Conservation (phyloP, 306 rosid species). For the Quercus berberidifolia region DNA sequence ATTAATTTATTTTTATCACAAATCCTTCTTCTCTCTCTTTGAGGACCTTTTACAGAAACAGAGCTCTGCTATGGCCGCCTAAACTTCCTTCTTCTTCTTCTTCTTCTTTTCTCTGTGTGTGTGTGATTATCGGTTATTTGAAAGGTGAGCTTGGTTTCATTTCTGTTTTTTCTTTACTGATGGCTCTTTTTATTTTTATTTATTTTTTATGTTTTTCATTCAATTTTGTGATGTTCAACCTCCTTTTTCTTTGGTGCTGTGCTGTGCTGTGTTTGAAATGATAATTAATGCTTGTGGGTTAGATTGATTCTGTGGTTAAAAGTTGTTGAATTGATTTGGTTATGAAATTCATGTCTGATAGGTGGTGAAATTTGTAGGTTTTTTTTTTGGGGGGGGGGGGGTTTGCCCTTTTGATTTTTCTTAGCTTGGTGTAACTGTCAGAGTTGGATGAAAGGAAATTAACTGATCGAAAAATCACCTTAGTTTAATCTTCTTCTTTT, state of each 20-base stretch:
- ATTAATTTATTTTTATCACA: not conserved
- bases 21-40: conserved; percentile 6
- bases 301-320: not conserved
- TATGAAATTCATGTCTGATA: not conserved
- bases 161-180: not conserved
- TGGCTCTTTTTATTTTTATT: not conserved
- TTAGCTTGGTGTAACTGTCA: conserved; percentile 17
- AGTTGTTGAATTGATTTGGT: not conserved
- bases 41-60: conserved; percentile 17
- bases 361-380: not conserved
- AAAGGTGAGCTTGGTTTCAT: conserved; percentile 18
- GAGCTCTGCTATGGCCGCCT: conserved; percentile 40
- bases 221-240: not conserved
- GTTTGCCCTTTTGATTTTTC: not conserved
- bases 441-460: conserved; percentile 11
- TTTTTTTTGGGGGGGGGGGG: not conserved
- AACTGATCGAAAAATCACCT: conserved; percentile 3
- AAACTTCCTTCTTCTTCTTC: not conserved
- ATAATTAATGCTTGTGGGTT: not conserved
- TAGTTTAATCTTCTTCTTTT: not conserved
- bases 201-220: not conserved
- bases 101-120: not conserved
- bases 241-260: not conserved
- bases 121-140: not conserved
- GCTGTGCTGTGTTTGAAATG: not conserved